A percentile compares a stretch with the other conserved stretches of the same genome.
Evolutionary conservation across 495 filamentous ascomycete genomes (phyloP).

Genomic region (Penicillium cosmopolitanum): DNA sequence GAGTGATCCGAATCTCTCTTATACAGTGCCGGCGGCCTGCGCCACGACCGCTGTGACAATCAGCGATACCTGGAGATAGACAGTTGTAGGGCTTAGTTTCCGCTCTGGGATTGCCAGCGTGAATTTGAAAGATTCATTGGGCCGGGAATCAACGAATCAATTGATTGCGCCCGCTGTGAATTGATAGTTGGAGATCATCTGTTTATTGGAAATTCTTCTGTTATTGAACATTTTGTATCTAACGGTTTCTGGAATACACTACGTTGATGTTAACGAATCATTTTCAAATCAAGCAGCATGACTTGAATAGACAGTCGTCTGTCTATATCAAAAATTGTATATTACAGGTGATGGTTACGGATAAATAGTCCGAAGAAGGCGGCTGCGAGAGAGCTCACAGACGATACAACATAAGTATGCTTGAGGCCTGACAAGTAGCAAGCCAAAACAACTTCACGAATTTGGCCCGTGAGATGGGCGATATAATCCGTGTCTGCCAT

Average conservation of each 20-base stretch:
- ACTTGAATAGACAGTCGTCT: no score
- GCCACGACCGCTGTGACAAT: conserved; percentile 39
- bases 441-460: conserved; percentile 39
- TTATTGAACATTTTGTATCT: no score
- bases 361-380: conserved; percentile 35
- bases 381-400: conserved; percentile 31
- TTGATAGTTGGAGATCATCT: no score
- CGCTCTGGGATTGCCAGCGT: neutral
- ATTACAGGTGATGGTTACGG: conserved; percentile 35
- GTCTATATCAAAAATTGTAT: neutral
- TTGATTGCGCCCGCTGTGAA: no score
- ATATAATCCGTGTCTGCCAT: conserved; percentile 46
- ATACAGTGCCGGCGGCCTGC: conserved; percentile 57
- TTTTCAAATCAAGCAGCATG: no score
- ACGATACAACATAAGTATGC: conserved; percentile 40
- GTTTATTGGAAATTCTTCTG: no score
- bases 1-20: conserved; percentile 63
- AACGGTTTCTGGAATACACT: no score
- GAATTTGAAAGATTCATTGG: neutral
- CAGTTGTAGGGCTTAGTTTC: neutral
- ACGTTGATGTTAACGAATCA: no score
- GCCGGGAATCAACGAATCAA: neutral
- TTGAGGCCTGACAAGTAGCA: conserved; percentile 42
- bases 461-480: conserved; percentile 27
- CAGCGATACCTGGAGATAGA: conserved; percentile 34